phyloP scores from a whole-genome alignment of 1,139 yeast species.

The Zygosaccharomyces sapae region DNA sequence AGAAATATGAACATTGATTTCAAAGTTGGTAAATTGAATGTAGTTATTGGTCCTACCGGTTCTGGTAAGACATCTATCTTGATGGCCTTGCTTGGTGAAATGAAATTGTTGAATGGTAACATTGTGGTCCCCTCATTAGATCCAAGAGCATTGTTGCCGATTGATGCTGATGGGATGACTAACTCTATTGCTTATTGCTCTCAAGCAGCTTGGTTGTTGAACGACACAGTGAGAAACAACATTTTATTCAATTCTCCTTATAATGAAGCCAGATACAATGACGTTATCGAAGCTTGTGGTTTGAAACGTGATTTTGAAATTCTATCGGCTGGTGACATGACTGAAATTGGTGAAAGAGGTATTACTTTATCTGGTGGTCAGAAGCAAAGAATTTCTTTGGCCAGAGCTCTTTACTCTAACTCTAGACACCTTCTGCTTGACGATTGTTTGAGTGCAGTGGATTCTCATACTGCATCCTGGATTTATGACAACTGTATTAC shows the following conservation, averaged over 20 bases:
- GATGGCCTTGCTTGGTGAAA: constrained; percentile 89
- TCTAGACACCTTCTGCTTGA: constrained; percentile 80
- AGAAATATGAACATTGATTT: constrained; percentile 68
- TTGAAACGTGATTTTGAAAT: constrained; percentile 73
- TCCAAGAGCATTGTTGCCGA: constrained; percentile 64
- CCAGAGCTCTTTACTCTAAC: constrained; percentile 86
- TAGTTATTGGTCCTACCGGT: constrained; percentile 90
- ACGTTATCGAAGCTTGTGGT: constrained; percentile 82
- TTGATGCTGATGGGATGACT: constrained; percentile 78
- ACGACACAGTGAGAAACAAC: constrained; percentile 81
- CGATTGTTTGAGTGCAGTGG: constrained; percentile 95
- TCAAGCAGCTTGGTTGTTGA: constrained; percentile 91
- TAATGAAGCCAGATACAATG: constrained; percentile 69
- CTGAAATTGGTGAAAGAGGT: constrained; percentile 94
- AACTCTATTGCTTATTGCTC: constrained; percentile 94
- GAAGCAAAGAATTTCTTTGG: constrained; percentile 91
- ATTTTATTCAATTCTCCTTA: constrained; percentile 73
- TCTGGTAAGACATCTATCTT: constrained; percentile 89
- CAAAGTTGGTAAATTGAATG: constrained; percentile 70
- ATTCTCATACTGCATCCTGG: constrained; percentile 91
- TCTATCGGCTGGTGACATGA: constrained; percentile 71
- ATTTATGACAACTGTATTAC: constrained; percentile 85
- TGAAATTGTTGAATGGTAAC: constrained; percentile 69
- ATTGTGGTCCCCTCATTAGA: constrained; percentile 75
- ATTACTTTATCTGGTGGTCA: constrained; percentile 96